Percentiles rank a stretch among this genome's conserved stretches.
These are phyloP conservation scores for Microthlaspi erraticum DNA, from an alignment of 345 rosid genomes.

Conservation along the genomic window DNA sequence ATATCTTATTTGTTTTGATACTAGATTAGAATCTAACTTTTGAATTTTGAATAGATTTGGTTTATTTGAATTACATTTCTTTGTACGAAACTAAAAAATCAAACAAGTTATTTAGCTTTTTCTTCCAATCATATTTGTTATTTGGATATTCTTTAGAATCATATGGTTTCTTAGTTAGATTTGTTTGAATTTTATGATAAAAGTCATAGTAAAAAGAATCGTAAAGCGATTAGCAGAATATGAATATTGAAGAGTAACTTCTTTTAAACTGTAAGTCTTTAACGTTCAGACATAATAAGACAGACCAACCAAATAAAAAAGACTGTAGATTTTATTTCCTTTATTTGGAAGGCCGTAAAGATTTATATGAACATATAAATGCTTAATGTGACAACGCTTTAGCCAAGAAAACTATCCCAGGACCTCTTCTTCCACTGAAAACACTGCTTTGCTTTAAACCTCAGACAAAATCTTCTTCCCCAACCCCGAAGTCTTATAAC, in stretches of 20 bases:
- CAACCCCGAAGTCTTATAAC: not conserved
- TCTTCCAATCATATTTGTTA: not conserved
- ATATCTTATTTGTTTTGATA: conserved; percentile 16
- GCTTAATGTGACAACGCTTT: not conserved
- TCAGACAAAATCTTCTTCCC: conserved; percentile 12
- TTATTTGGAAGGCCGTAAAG: not conserved
- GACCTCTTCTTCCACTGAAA: not conserved
- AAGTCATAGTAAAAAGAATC: not conserved
- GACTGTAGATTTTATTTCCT: not conserved
- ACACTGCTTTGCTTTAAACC: not conserved
- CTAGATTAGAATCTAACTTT: not conserved
- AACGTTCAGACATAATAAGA: too few species aligned
- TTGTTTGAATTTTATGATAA: not conserved
- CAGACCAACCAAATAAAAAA: not conserved
- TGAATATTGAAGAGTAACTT: too few species aligned
- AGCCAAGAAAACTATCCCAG: conserved; percentile 6
- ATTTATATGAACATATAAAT: conserved; percentile 17
- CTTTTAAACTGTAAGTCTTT: too few species aligned
- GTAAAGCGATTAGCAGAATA: too few species aligned
- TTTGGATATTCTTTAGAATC: not conserved
- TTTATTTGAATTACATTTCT: not conserved
- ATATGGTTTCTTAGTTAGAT: not conserved
- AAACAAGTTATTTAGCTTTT: not conserved
- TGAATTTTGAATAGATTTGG: not conserved
- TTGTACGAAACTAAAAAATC: not conserved